A percentile compares a stretch with the other conserved stretches of the same genome.
Evolutionary conservation across 768 basidiomycete species (phyloP).

Genomic region (Antrodiella citrinella): DNA sequence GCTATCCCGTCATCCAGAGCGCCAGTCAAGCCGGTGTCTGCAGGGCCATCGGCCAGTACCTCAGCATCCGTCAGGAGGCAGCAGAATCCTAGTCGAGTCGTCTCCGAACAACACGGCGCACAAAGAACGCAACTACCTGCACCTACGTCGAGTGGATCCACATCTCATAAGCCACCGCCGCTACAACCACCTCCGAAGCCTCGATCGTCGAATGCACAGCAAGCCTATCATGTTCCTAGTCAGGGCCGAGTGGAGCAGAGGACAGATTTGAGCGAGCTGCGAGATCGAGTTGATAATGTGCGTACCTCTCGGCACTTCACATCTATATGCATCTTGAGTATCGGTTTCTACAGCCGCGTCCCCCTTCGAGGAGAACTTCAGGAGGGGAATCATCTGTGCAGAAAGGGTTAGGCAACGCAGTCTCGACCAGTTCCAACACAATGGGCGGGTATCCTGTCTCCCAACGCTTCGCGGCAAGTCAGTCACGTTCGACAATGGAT

Average conservation of each 20-base stretch:
- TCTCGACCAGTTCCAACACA: too few relatives aligned
- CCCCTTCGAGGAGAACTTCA: too few relatives aligned
- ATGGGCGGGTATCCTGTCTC: too few relatives aligned
- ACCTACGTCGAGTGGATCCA: too few relatives aligned
- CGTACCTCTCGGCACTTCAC: not conserved
- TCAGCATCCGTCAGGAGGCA: too few relatives aligned
- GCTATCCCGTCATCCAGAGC: not conserved
- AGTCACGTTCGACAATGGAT: not conserved
- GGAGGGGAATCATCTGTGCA: too few relatives aligned
- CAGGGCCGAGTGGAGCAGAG: not conserved
- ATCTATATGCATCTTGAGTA: too few relatives aligned
- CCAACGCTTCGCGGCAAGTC: slow-evolving; percentile 1
- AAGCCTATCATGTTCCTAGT: not conserved
- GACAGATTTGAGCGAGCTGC: not conserved
- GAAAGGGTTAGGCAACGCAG: too few relatives aligned
- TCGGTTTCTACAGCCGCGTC: too few relatives aligned
- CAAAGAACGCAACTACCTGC: not conserved
- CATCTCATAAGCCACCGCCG: too few relatives aligned
- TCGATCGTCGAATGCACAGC: not conserved
- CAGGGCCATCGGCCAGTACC: too few relatives aligned
- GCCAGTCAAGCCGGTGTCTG: not conserved
- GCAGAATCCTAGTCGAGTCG: too few relatives aligned
- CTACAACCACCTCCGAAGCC: not conserved
- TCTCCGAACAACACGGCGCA: not conserved
- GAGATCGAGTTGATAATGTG: not conserved